Evolutionary conservation across 305 asterid species (phyloP).

Genomic region (Fraxinus velutina): DNA sequence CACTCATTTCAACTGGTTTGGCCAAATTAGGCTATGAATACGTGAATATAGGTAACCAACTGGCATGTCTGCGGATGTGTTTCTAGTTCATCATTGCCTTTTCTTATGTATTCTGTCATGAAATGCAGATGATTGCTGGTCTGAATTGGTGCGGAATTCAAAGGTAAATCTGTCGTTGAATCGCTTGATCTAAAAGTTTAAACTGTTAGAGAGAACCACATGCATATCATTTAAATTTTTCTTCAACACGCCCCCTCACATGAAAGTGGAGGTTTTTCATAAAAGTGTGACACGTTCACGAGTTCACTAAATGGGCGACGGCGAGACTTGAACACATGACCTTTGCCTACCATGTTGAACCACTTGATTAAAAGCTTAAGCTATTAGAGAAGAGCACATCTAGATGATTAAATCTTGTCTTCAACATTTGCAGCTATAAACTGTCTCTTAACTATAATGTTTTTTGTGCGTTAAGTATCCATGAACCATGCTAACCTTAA

Average conservation of each 20-base stretch:
- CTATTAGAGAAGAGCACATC: neutral
- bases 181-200: neutral
- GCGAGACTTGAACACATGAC: neutral
- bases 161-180: constrained; percentile 39
- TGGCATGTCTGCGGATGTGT: constrained; percentile 6
- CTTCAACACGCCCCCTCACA: neutral
- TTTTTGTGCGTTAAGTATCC: neutral
- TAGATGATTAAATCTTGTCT: neutral
- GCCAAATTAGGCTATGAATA: constrained; percentile 78
- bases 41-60: constrained; percentile 71
- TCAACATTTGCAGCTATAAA: neutral
- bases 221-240: neutral
- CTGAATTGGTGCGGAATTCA: constrained; percentile 48
- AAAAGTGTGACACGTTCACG: neutral
- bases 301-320: neutral
- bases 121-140: constrained; percentile 95
- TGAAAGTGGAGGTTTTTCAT: neutral
- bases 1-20: constrained; percentile 80
- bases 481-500: neutral
- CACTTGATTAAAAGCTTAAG: neutral
- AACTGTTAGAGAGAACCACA: neutral
- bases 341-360: neutral
- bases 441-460: neutral
- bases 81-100: neutral
- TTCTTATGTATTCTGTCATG: constrained; percentile 17